Evolutionary conservation across 2,329 filamentous ascomycete genomes (phyloP), one percentile per base, ranked within the genome.

Genomic region (Westerdykella ornata): DNA sequence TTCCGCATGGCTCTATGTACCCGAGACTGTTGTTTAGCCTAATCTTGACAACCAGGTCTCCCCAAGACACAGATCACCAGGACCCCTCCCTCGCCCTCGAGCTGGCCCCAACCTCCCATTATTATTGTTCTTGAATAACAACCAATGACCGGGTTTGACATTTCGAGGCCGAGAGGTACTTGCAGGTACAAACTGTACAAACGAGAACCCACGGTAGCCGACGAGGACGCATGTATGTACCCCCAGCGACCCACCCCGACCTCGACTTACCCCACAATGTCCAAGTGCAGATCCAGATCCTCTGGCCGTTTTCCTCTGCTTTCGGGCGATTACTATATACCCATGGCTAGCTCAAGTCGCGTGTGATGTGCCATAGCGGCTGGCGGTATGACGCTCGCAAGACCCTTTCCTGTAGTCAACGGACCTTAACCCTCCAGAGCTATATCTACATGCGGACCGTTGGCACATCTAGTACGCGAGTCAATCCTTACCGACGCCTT

Each of bases 221-320:
- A 22, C 32, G 35, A 44, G 42, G 45, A 52, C 41, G 44, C 46
- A 49, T 44, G 52, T 55, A 49, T 44, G 52, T 55, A 44, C 42
- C 8, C 22, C 22, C 22, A 8, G 22, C 22, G 12, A 8, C 22
- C 22, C 22, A 26, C 22, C 22, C 22, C 7, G 12, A 46, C 50
- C 47, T 49, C 45, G 46, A 48, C 45, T 47, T 60, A 58, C 56
- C 52, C 57, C 57, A 60, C 54, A 59, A 50, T 54, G 46, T 51
- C 38, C 50, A 51, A 50, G 45, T 43, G 53, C 47, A 54, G 57
- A 57, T 61, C 54, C 43, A n/a, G n/a, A n/a, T n/a, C n/a, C n/a
- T n/a, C 48, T 51, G 46, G 47, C 39, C 48, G 54, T 46, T 46
- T 46, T 56, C 52, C 8, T 17, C 51, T 47, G 33, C 41, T 47